phyloP scores from a whole-genome alignment of 805 yeast genomes.

The Lipomyces starkeyi region DNA sequence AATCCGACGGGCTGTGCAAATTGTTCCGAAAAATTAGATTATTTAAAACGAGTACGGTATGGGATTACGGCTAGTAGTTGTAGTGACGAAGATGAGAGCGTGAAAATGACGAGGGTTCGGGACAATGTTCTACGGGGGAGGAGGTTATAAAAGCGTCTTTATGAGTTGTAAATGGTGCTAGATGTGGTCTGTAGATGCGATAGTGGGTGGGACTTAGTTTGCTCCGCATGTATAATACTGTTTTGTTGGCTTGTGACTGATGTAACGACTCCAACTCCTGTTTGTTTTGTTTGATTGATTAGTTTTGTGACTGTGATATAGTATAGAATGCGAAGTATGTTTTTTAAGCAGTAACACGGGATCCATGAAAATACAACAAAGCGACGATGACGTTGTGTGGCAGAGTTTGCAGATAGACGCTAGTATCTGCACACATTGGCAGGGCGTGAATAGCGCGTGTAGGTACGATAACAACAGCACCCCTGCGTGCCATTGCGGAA shows the following conservation, averaged over 20 bases:
- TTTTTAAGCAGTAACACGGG: too few species aligned
- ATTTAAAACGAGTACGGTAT: not conserved
- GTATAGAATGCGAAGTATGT: not conserved
- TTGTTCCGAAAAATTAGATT: not conserved
- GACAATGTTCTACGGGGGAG: not conserved
- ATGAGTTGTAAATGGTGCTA: too few species aligned
- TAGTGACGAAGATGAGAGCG: not conserved
- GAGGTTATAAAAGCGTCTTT: not conserved
- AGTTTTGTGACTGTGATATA: not conserved
- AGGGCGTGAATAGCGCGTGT: too few species aligned
- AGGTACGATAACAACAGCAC: too few species aligned
- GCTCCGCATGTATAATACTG: not conserved
- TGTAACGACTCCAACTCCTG: not conserved
- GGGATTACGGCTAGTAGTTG: not conserved
- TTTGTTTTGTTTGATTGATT: not conserved
- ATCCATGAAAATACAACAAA: too few species aligned
- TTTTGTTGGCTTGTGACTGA: not conserved
- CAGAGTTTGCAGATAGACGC: too few species aligned
- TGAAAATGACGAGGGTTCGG: not conserved
- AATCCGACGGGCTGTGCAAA: not conserved
- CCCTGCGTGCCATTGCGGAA: not conserved
- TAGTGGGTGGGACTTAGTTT: not conserved
- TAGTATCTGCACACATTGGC: too few species aligned
- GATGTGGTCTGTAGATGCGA: too few species aligned
- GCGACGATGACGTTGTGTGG: too few species aligned